A percentile compares a stretch with the other conserved stretches of the same genome.
phyloP scores from a whole-genome alignment of 495 filamentous ascomycete species.

The Penicillium robsamsonii region DNA sequence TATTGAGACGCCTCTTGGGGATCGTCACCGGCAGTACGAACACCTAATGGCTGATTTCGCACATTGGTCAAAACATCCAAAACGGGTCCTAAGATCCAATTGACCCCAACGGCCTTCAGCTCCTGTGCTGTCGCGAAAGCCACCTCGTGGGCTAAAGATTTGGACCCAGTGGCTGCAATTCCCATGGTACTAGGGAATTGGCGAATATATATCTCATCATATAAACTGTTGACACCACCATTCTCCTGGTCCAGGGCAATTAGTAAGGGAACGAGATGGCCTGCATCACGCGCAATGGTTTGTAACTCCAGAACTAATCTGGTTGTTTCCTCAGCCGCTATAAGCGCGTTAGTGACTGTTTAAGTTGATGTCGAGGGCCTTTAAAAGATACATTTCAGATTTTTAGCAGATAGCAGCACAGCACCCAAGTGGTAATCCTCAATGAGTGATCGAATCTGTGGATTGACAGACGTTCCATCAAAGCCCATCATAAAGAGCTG shows the following conservation, averaged over 20 bases:
- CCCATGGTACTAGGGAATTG: constrained; percentile 93
- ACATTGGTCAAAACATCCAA: constrained; percentile 89
- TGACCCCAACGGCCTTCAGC: constrained; percentile 80
- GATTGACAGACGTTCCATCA: constrained; percentile 83
- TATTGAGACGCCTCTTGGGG: constrained; percentile 88
- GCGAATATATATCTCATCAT: constrained; percentile 85
- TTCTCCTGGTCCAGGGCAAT: constrained; percentile 92
- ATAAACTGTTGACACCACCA: constrained; percentile 91
- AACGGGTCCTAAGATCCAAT: constrained; percentile 85
- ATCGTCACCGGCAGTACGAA: constrained; percentile 79
- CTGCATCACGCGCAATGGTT: constrained; percentile 80
- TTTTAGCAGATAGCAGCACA: constrained; percentile 85
- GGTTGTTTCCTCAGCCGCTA: constrained; percentile 81
- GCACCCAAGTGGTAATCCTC: constrained; percentile 80
- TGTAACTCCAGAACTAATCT: constrained; percentile 80
- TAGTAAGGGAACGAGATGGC: constrained; percentile 77
- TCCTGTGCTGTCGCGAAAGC: constrained; percentile 86
- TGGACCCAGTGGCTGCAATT: constrained; percentile 78
- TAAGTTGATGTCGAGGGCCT: not conserved
- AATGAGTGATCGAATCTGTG: constrained; percentile 80
- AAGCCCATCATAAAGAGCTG: constrained; percentile 96
- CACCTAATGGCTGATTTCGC: constrained; percentile 80
- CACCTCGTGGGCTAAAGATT: constrained; percentile 72
- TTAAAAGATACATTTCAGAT: constrained; percentile 70
- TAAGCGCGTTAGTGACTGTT: constrained; percentile 22